Base-by-base conservation (phyloP, 2,329 filamentous ascomycete genomes). In the Xylaria multiplex region DNA sequence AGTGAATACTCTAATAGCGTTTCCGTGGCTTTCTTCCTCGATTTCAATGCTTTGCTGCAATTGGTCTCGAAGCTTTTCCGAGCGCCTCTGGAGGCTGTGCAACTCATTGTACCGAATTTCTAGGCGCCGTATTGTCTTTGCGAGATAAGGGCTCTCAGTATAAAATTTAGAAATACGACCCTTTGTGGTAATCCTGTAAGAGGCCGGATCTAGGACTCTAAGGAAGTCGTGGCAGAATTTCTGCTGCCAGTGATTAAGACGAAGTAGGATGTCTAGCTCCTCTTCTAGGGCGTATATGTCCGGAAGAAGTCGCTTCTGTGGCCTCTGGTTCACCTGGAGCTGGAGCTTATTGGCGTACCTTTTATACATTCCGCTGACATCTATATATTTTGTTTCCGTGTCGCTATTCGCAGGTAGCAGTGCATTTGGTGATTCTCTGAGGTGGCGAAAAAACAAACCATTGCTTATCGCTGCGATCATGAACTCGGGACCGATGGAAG, bases 1-100 rank as follows among this genome's bases (percentile, higher is more conserved):
- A 0, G 68, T 72, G 46, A 71, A 72, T 16, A 71, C 66, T 14
- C 68, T 60, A 22, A 71, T 71, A 8, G 64, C 70, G 54, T 68
- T 72, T 13, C 66, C 66, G 48, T 71, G 67, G 27, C 68, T 65
- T 43, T 72, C 70, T 48, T 72, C 66, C 3, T 65, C 65, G 19
- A 70, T 62, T 13, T 70, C 69, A 7, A 70, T 68, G 13, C 59
- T 62, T 48, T 69, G 69, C 42, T 62, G 61, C 45, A 69, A 14
- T 50, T 60, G 52, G 43, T 61, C 55, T 19, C 66, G 55, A n/a
- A 64, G 56, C 14, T 43, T 66, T 14, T 46, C 54, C n/a, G 59
- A 42, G 16, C 56, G 59, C 5, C 24, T 43, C 45, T 58, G 50
- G 13, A 65, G 48, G 13, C 52, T 30, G 8, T 49, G 13, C 14